A percentile compares a stretch with the other conserved stretches of the same genome.
phyloP scores from a whole-genome alignment of 2,329 filamentous ascomycete genomes.

The Aspergillus chevalieri region DNA sequence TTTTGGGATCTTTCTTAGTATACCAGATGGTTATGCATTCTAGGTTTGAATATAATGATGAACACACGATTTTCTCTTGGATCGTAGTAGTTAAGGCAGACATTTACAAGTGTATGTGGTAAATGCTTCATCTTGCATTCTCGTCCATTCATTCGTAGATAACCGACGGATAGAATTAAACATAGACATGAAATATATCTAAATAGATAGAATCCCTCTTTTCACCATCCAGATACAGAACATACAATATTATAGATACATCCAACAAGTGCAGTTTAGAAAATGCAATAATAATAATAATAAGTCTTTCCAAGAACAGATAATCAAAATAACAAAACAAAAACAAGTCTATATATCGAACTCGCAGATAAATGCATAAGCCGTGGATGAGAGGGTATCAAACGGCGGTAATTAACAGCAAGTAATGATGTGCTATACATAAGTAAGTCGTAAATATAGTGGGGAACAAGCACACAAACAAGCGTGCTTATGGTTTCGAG shows the following conservation, averaged over 20 bases:
- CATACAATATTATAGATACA: neutral
- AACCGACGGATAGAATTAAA: too few species aligned
- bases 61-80: neutral
- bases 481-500: conserved; percentile 33
- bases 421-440: neutral
- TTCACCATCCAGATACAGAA: neutral
- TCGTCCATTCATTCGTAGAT: too few species aligned
- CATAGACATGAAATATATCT: too few species aligned
- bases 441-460: neutral
- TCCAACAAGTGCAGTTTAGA: neutral
- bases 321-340: neutral
- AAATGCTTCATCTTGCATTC: too few species aligned
- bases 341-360: conserved; percentile 3
- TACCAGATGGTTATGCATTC: conserved; percentile 14
- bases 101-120: too few species aligned
- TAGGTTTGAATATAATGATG: conserved; percentile 5
- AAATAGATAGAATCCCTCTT: too few species aligned
- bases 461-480: neutral
- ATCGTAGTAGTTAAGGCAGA: neutral
- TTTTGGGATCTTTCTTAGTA: conserved; percentile 10
- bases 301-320: neutral
- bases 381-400: neutral
- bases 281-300: neutral
- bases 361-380: neutral
- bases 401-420: neutral